Percentiles rank a stretch among this genome's conserved stretches.
Conservation (phyloP, 345 rosid genomes). For the Linum usitatissimum region DNA sequence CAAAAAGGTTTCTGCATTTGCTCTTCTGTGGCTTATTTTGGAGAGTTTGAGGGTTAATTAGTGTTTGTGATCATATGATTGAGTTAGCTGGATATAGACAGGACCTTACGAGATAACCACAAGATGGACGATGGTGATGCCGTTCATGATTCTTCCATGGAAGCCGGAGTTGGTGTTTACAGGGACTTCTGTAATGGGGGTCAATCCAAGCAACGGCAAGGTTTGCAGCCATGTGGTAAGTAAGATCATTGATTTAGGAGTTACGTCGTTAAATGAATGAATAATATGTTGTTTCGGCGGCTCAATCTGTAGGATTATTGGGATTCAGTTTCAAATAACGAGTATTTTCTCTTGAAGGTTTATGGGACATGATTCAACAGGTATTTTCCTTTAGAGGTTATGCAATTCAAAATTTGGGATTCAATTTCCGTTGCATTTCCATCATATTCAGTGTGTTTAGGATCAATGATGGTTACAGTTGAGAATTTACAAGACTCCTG, state of each 20-base stretch:
- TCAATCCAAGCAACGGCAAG: constrained; percentile 65
- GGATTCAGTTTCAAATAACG: constrained; percentile 69
- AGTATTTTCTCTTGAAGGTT: constrained; percentile 63
- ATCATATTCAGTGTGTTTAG: constrained; percentile 1
- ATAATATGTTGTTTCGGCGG: background rate
- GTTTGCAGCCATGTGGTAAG: constrained; percentile 76
- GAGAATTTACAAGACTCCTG: constrained; percentile 65
- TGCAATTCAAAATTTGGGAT: background rate
- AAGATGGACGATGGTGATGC: constrained; percentile 91
- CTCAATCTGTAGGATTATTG: constrained; percentile 46
- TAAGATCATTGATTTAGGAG: background rate
- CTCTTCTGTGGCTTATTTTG: background rate
- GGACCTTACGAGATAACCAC: constrained; percentile 82
- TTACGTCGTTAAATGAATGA: background rate
- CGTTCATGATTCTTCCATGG: constrained; percentile 65
- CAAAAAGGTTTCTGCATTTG: constrained; percentile 48
- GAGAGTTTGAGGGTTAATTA: background rate
- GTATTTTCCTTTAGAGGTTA: constrained; percentile 19
- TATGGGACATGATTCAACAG: constrained; percentile 69
- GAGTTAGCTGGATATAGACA: constrained; percentile 52
- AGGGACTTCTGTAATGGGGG: constrained; percentile 66
- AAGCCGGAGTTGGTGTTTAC: constrained; percentile 72
- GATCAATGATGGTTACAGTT: constrained; percentile 25
- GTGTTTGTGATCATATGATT: constrained; percentile 11
- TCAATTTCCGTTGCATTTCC: background rate